Conservation (phyloP, 495 filamentous ascomycete species). For the Xylaria sp. region DNA sequence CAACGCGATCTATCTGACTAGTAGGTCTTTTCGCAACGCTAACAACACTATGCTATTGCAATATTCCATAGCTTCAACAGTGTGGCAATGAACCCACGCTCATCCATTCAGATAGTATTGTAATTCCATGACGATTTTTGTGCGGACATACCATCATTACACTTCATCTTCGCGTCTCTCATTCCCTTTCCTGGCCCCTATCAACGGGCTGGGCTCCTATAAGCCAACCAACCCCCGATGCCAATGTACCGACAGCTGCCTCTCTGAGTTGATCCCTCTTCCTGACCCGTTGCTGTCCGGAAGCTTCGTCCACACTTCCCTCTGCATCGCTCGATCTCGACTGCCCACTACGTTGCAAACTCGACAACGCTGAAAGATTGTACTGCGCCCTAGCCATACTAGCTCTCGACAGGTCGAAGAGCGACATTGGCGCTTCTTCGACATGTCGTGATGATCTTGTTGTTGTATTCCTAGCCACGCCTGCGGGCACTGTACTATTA, state of each 20-base stretch:
- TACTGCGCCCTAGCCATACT: constrained; percentile 74
- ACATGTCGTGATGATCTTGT: constrained; percentile 39
- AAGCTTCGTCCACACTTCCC: constrained; percentile 39
- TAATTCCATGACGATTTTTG: not conserved
- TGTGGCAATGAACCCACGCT: not conserved
- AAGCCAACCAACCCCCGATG: constrained; percentile 86
- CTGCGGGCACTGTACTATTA: constrained; percentile 37
- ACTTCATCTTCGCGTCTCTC: constrained; percentile 21
- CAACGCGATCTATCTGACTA: not conserved
- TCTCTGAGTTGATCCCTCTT: constrained; percentile 85
- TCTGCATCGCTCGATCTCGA: constrained; percentile 35
- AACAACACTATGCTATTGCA: not conserved
- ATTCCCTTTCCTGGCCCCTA: constrained; percentile 32
- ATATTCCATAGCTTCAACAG: not conserved
- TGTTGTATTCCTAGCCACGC: constrained; percentile 28
- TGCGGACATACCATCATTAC: not conserved
- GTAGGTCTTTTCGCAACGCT: not conserved
- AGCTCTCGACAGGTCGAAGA: constrained; percentile 89
- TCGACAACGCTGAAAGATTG: constrained; percentile 56
- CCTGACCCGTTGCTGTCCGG: constrained; percentile 60
- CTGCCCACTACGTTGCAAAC: constrained; percentile 46
- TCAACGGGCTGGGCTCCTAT: constrained; percentile 65
- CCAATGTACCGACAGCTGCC: constrained; percentile 74
- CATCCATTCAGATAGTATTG: not conserved
- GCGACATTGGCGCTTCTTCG: constrained; percentile 88